Evolutionary conservation across 176 grass and related monocot genomes (phyloP).

Genomic region (Cymbopogon citratus): DNA sequence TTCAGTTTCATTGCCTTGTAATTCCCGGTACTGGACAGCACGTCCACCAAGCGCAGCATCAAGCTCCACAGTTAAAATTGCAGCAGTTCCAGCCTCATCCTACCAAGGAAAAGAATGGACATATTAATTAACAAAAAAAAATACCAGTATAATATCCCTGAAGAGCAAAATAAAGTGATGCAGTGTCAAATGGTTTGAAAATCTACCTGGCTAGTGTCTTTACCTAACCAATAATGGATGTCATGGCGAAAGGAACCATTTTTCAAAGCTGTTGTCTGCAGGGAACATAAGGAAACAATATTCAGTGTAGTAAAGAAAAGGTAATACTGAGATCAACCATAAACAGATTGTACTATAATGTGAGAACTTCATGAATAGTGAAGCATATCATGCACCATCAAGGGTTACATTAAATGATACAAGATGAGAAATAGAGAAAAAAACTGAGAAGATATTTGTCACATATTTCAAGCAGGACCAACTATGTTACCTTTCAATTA

Average conservation of each 20-base stretch:
- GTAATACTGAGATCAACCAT: background rate
- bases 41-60: slow-evolving; percentile 86
- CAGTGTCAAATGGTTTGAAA: slow-evolving; percentile 27
- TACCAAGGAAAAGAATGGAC: slow-evolving; percentile 18
- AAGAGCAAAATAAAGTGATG: slow-evolving; percentile 25
- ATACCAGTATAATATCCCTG: background rate
- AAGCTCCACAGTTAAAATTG: slow-evolving; percentile 85
- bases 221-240: slow-evolving; percentile 98
- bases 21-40: slow-evolving; percentile 84
- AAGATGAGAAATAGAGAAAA: background rate
- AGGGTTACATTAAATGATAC: background rate
- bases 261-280: slow-evolving; percentile 74
- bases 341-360: background rate
- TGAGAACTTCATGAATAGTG: background rate
- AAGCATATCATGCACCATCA: slow-evolving; percentile 16
- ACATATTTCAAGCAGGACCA: background rate
- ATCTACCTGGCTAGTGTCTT: slow-evolving; percentile 91
- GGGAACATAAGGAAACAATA: background rate
- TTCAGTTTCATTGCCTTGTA: slow-evolving; percentile 92
- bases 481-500: background rate
- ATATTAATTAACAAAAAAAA: background rate
- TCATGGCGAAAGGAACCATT: slow-evolving; percentile 89
- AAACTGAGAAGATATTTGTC: background rate
- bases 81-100: slow-evolving; percentile 92
- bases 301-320: background rate